Evolutionary conservation across 164 flowering plant species (phyloP), one percentile per base, ranked within the genome.

Genomic region (Euptelea pleiosperma): DNA sequence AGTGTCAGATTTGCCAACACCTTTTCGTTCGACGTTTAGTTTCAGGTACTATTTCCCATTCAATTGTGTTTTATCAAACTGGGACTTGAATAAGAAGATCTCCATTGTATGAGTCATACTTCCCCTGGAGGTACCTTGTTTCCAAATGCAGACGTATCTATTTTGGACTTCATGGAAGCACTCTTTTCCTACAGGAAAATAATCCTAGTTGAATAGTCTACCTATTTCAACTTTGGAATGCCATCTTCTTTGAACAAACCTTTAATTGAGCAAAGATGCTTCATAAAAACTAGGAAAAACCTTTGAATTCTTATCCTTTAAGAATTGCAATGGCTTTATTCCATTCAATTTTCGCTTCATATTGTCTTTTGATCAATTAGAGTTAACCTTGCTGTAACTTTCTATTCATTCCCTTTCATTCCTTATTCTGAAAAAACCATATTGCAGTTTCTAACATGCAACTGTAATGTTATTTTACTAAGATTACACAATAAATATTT

Each of bases 1-100:
- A 16, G 86, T 90, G 26, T 72, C 61, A 8, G 97, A 93, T 68
- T 68, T 93, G 67, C 96, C 98, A 2, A 71, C 69, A 55, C 83
- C 82, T 60, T 90, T 87, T 53, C 87, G 83, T 8, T 79, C 98
- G 8, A 64, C 78, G 49, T 93, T 90, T 69, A 79, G 71, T 61
- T 93, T 90, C 92, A 93, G 97, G 98, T 90, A 73, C 12, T 15
- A 14, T 45, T 10, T 28, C 28, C 18, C 14, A n/a, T 51, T 39
- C 10, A 12, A 29, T 43, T 51, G 36, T 58, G 21, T 28, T 65
- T 43, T 34, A 16, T 35, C 21, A 29, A 25, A 22, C 3, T n/a
- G 8, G 14, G 10, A 29, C 40, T 26, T 2, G 34, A 31, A 22
- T 15, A 46, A 29, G 4, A 10, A 14, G 26, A 21, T 16, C 6